Base-by-base conservation (phyloP, 306 rosid genomes). In the Neltuma alba region DNA sequence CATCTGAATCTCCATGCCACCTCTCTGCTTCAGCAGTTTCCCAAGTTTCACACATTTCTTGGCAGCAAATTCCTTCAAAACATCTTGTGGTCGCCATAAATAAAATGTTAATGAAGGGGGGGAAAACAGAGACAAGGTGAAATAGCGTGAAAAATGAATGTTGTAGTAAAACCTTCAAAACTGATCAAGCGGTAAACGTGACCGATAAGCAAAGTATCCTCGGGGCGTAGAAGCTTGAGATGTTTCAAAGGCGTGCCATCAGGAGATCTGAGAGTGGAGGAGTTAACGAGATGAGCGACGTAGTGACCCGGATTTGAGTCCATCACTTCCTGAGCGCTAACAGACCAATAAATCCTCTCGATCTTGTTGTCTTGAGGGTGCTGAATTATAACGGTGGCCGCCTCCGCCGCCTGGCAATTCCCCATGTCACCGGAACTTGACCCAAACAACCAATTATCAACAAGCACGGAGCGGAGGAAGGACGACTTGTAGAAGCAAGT, bases 391-490 rank as follows among this genome's bases (percentile, higher is more conserved):
- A 94, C 98, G 76, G 97, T 92, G 25, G 97, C 98, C 5, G 90
- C 90, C 76, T 92, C 98, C 50, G 97, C 96, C 77, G 97, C 94
- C 85, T 94, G 98, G 72, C 98, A 94, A 74, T 94, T 94, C 34
- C 98, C 98, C 98, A 93, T 93, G 36, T 21, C 28, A 25, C 36
- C 36, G 55, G 73, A 52, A 40, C 45, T 23, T 14, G 20, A 41
- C 33, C 2, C 14, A 66, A n/a, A 21, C 33, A 40, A 40, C 33
- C n/a, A 68, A 42, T 23, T 41, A 68, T 6, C 2, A 68, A 25
- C 30, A 5, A 36, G 42, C 52, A 12, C 10, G 3, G 54, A 41
- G 54, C 2, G 36, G 16, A 67, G 15, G 31, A 41, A 11, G 16
- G 16, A 10, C 2, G 10, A 10, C 1, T 18, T 1, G 27, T 18